A percentile compares a stretch with the other conserved stretches of the same genome.
phyloP scores from a whole-genome alignment of 306 rosid species.

The Acacia confusa region DNA sequence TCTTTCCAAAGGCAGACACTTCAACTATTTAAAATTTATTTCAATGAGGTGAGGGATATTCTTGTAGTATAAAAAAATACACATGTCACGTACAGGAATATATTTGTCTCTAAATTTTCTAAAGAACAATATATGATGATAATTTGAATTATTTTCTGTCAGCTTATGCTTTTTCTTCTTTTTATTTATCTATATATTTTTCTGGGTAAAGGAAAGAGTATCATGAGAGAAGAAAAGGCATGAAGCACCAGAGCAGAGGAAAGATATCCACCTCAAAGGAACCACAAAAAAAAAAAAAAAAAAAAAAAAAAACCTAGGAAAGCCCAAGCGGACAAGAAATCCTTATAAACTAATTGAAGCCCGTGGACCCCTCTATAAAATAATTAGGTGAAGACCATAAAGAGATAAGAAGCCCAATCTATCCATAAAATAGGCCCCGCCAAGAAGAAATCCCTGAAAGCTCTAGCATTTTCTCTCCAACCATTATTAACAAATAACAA shows the following conservation, averaged over 20 bases:
- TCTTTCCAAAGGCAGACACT: constrained; percentile 8
- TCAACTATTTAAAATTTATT: constrained; percentile 18
- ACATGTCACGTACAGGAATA: not conserved
- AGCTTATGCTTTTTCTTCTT: not conserved
- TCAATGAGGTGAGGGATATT: constrained; percentile 1
- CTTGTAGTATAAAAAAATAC: constrained; percentile 17
- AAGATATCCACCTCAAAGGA: not conserved
- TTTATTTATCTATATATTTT: not conserved
- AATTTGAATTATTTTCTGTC: not conserved
- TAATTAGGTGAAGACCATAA: not conserved
- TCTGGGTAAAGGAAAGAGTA: not conserved
- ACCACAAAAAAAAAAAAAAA: not conserved
- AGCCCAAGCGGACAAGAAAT: not conserved
- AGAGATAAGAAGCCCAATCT: not conserved
- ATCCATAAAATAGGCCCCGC: not conserved
- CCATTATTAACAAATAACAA: not conserved
- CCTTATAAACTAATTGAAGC: not conserved
- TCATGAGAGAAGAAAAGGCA: not conserved
- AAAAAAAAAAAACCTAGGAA: not conserved
- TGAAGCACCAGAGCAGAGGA: constrained; percentile 1
- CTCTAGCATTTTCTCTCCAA: not conserved
- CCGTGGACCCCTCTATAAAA: not conserved
- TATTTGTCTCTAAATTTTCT: not conserved
- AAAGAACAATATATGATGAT: not conserved
- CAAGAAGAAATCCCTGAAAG: not conserved